Evolutionary conservation across 306 rosid species (phyloP), one percentile per base, ranked within the genome.

Genomic region (Ziziphus jujuba): DNA sequence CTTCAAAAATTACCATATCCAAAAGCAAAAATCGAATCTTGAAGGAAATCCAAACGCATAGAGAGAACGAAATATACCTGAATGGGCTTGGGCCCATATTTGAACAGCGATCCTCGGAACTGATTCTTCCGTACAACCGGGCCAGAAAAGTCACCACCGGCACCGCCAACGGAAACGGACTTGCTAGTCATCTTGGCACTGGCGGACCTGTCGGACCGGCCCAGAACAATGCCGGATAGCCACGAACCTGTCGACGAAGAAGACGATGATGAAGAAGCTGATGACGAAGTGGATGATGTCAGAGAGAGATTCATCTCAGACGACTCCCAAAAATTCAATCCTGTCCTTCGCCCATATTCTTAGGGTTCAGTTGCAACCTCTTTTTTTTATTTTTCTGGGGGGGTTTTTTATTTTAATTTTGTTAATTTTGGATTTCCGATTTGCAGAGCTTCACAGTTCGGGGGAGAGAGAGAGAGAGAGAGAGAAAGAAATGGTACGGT

Each of bases 71-170:
- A n/a, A 66, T 83, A 34, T 36, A 95, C 99, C 99, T 95, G 97
- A 82, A 88, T 79, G 63, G 99, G 71, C 68, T 90, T 84, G 45
- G 97, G 92, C 22, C 99, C 99, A 71, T 95, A 95, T 90, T 90
- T 95, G 80, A 95, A 95, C 19, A 95, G 81, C 66, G 65, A 84
- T 1, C 99, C 97, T 33, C 92, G 92, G 83, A 79, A 82, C 72
- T 90, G 91, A 66, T 85, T 90, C 88, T 88, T 90, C 76, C 87
- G 76, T 20, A 80, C 70, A 31, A 95, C 81, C 28, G 96, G 84
- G 24, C 83, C 85, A 21, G 73, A 2, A 23, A 14, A 0, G 24
- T 93, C 91, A 24, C 62, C 70, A n/a, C n/a, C n/a, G 5, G 78
- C 34, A 10, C 75, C 63, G 15, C n/a, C n/a, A n/a, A 67, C 70